phyloP scores from a whole-genome alignment of 2,329 filamentous ascomycete genomes.

The Mollisia scopiformis region DNA sequence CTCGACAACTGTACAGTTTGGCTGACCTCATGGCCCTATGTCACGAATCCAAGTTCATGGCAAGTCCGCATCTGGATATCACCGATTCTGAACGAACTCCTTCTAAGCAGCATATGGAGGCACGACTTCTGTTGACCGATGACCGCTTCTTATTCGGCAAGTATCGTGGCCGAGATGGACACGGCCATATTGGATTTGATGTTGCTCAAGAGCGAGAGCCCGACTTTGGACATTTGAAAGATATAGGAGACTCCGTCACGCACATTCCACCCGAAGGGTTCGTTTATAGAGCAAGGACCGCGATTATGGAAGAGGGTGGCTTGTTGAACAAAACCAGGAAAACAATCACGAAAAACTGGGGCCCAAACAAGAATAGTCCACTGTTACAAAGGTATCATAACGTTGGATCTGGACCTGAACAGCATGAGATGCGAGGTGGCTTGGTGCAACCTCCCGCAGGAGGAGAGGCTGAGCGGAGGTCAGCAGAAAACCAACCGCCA shows the following conservation, averaged over 20 bases:
- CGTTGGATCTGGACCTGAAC: background rate
- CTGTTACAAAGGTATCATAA: background rate
- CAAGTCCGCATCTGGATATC: background rate
- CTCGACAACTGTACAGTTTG: slow-evolving; percentile 7
- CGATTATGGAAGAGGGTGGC: background rate
- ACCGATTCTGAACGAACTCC: background rate
- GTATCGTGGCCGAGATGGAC: background rate
- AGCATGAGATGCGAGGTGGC: background rate
- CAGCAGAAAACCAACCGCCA: too few species aligned
- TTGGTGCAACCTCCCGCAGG: background rate
- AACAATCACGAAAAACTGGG: background rate
- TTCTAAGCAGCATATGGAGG: background rate
- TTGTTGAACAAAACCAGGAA: too few species aligned
- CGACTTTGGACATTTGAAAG: background rate
- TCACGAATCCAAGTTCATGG: background rate
- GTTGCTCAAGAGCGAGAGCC: background rate
- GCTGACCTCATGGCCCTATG: slow-evolving; percentile 1
- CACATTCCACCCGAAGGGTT: background rate
- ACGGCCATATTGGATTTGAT: background rate
- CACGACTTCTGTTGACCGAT: background rate
- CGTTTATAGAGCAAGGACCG: background rate
- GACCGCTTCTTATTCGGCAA: background rate
- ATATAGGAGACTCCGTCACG: background rate
- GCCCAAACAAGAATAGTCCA: background rate
- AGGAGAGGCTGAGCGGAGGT: too few species aligned